Percentiles rank a stretch among this genome's conserved stretches.
Evolutionary conservation across 345 rosid species (phyloP).

Genomic region (Populus nigra): DNA sequence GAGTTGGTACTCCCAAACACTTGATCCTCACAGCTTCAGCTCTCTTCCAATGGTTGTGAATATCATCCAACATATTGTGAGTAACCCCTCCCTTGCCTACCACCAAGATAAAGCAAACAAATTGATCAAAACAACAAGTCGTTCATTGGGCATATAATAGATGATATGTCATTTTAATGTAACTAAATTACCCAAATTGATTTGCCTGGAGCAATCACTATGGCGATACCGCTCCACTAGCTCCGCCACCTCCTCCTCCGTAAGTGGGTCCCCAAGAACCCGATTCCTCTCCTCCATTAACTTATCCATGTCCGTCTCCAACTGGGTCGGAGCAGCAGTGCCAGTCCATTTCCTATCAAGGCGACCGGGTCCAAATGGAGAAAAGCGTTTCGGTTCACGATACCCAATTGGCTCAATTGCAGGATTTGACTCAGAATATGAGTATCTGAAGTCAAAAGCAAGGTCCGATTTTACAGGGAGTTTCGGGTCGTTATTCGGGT

Average conservation of each 20-base stretch:
- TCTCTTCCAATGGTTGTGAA: constrained; percentile 85
- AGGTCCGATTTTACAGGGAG: constrained; percentile 48
- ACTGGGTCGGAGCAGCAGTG: constrained; percentile 48
- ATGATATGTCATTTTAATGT: too few species aligned
- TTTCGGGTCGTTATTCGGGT: not conserved
- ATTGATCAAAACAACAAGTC: not conserved
- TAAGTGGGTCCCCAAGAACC: constrained; percentile 59
- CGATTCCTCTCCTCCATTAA: constrained; percentile 48
- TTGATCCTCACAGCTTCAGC: constrained; percentile 91
- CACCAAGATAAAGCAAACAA: not conserved
- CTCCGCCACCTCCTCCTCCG: constrained; percentile 61
- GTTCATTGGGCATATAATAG: too few species aligned
- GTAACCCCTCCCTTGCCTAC: constrained; percentile 84
- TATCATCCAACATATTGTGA: constrained; percentile 90
- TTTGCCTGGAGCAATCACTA: constrained; percentile 77
- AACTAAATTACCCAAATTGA: constrained; percentile 58
- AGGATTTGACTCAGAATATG: constrained; percentile 72
- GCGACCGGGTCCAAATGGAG: constrained; percentile 88
- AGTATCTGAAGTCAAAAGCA: constrained; percentile 76
- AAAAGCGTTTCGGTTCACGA: constrained; percentile 84
- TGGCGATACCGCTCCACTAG: constrained; percentile 81
- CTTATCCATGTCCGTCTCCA: constrained; percentile 34
- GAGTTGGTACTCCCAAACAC: constrained; percentile 88
- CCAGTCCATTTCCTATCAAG: constrained; percentile 84
- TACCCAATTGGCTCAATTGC: constrained; percentile 61